Percentiles rank a stretch among this genome's conserved stretches.
Conservation (phyloP, 1,284 basidiomycete genomes). For the Pseudozyma flocculosa region DNA sequence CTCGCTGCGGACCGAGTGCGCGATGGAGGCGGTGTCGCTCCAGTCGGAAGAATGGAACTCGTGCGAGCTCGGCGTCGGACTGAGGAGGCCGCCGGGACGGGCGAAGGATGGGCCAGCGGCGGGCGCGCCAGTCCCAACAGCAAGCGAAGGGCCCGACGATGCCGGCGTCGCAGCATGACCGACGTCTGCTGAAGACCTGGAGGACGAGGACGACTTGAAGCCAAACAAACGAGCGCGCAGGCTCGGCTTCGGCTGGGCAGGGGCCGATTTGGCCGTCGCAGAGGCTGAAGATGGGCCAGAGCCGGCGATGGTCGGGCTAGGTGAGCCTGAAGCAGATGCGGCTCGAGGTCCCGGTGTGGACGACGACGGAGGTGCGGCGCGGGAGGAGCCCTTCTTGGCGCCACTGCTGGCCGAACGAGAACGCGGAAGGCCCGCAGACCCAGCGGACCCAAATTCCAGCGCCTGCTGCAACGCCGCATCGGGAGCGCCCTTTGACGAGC, state of each 20-base stretch:
- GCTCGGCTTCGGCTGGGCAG: conserved; percentile 16
- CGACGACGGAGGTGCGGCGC: no score
- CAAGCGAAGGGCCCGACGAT: conserved; percentile 11
- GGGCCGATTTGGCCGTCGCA: not conserved
- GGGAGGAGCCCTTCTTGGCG: not conserved
- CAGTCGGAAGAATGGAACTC: no score
- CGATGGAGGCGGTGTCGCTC: no score
- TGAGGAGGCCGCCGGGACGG: conserved; percentile 12
- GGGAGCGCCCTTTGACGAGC: no score
- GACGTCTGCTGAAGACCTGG: no score
- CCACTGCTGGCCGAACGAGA: conserved; percentile 1
- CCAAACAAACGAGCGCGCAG: conserved; percentile 30
- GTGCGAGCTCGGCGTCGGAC: no score
- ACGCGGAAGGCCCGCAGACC: not conserved
- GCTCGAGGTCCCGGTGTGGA: no score
- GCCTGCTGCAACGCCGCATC: no score
- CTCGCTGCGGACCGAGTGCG: no score
- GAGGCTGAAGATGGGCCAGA: not conserved
- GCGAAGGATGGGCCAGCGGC: conserved; percentile 4
- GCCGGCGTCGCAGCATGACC: conserved; percentile 18
- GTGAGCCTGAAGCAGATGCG: no score
- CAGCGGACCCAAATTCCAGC: no score
- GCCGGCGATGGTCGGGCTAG: no score
- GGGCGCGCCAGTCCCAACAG: conserved; percentile 3
- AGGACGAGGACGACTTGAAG: conserved; percentile 9